phyloP scores from a whole-genome alignment of 805 yeast species.

The Naumovozyma castellii region DNA sequence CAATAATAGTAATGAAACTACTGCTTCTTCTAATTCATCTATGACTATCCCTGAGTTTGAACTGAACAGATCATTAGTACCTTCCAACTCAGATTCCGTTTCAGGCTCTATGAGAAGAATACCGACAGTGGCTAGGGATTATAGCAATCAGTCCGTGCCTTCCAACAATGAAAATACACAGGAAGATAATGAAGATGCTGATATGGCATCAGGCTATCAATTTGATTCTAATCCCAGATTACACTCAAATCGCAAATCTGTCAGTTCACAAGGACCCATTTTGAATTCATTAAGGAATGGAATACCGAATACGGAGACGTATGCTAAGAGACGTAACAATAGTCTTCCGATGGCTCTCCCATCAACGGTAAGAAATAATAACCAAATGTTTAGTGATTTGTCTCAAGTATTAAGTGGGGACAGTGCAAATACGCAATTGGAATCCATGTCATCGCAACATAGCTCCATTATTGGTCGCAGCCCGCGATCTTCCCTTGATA shows the following conservation, averaged over 20 bases:
- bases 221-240: neutral
- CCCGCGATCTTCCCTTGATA: constrained; percentile 1
- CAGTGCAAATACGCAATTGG: constrained; percentile 1
- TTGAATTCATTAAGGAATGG: constrained; percentile 1
- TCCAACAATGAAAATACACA: too few species aligned
- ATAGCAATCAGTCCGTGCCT: neutral
- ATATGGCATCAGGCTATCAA: constrained; percentile 2
- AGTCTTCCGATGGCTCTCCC: constrained; percentile 20
- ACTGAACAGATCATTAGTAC: neutral
- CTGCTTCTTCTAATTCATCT: neutral
- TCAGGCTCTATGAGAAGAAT: neutral
- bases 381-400: constrained; percentile 18
- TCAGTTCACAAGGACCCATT: constrained; percentile 1
- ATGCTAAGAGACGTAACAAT: constrained; percentile 5
- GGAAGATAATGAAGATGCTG: constrained; percentile 1
- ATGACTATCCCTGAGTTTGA: constrained; percentile 1
- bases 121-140: neutral
- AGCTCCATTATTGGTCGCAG: neutral
- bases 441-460: constrained; percentile 2
- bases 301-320: neutral
- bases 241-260: neutral
- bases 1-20: constrained; percentile 2
- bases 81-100: neutral
- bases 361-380: constrained; percentile 22
- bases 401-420: constrained; percentile 14